Base-by-base conservation (phyloP, 2,329 filamentous ascomycete genomes). In the Aureobasidium namibiae region DNA sequence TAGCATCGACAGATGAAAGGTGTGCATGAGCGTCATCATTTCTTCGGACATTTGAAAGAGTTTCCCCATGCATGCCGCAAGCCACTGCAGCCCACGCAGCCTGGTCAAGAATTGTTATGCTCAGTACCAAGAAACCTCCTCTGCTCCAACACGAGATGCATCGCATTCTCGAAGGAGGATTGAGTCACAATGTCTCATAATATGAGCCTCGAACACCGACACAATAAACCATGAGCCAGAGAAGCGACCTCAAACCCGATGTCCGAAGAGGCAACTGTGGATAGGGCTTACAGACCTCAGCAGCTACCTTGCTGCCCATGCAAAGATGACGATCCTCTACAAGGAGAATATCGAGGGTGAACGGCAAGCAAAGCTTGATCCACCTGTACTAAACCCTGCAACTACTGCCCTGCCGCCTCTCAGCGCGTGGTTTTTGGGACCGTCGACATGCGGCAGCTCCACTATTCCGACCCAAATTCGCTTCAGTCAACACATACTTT, bases 311-410 rank as follows among this genome's bases (percentile, higher is more conserved):
- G 13, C 4, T 29, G 24, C 21, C 14, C n/a, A 26, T 39, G 48
- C 34, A 39, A 9, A 16, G 6, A n/a, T 41, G 50, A 10, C 42
- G 52, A 56, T 56, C 38, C 1, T 26, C 52, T 45, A 21, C 29
- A n/a, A 33, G 52, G 39, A 39, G 14, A 56, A 34, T 56, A 13
- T 56, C 34, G 36, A 26, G 36, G 52, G 31, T 29, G 7, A 14
- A 21, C 39, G 52, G 52, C 52, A 56, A n/a, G n/a, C 33, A 36
- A 56, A 56, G 52, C 52, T 56, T 56, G 38, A 45, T 42, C 52
- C 29, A 34, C 36, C 50, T 54, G 10, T 41, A 52, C 33, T 21
- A 6, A 49, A 11, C 52, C 52, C 9, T 56, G 52, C 29, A 41
- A 45, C 24, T 41, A 24, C 50, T 54, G 50, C 38, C 26, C 50